Percentiles rank a stretch among this genome's conserved stretches.
These are phyloP conservation scores for Urtica urens DNA, from an alignment of 306 rosid genomes.

Conservation along the genomic window DNA sequence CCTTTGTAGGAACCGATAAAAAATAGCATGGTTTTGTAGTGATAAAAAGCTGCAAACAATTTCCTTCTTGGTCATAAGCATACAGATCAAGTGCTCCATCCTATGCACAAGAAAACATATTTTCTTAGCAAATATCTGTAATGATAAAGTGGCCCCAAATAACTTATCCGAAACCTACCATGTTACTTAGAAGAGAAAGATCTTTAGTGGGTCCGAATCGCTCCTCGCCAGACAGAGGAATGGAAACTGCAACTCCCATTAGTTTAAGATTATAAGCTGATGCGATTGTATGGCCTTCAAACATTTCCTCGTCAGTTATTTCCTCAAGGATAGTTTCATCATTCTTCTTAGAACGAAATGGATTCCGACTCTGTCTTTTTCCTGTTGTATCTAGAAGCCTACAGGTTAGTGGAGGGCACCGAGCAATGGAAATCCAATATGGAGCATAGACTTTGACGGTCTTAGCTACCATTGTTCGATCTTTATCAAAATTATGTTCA, in stretches of 20 bases:
- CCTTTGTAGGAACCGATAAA: constrained; percentile 92
- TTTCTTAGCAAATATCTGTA: background rate
- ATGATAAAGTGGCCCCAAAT: constrained; percentile 4
- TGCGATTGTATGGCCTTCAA: constrained; percentile 68
- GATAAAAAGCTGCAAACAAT: constrained; percentile 61
- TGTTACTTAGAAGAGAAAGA: constrained; percentile 77
- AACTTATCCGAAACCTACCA: constrained; percentile 39
- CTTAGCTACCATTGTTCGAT: constrained; percentile 49
- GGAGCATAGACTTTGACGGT: constrained; percentile 77
- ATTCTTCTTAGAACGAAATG: constrained; percentile 37
- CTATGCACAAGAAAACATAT: constrained; percentile 27
- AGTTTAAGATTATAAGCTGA: constrained; percentile 70
- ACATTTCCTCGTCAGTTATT: constrained; percentile 78
- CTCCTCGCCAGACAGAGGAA: constrained; percentile 47
- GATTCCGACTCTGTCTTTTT: constrained; percentile 38
- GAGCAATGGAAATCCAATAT: constrained; percentile 65
- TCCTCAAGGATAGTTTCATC: constrained; percentile 49
- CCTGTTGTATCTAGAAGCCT: constrained; percentile 57
- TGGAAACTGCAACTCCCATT: constrained; percentile 70
- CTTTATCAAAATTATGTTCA: constrained; percentile 60
- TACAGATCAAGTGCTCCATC: constrained; percentile 82
- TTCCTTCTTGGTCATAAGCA: constrained; percentile 70
- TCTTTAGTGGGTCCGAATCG: constrained; percentile 69
- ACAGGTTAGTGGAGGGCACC: constrained; percentile 78
- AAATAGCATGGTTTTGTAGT: constrained; percentile 75